Conservation (phyloP, 805 yeast species). For the Lachancea sp. region DNA sequence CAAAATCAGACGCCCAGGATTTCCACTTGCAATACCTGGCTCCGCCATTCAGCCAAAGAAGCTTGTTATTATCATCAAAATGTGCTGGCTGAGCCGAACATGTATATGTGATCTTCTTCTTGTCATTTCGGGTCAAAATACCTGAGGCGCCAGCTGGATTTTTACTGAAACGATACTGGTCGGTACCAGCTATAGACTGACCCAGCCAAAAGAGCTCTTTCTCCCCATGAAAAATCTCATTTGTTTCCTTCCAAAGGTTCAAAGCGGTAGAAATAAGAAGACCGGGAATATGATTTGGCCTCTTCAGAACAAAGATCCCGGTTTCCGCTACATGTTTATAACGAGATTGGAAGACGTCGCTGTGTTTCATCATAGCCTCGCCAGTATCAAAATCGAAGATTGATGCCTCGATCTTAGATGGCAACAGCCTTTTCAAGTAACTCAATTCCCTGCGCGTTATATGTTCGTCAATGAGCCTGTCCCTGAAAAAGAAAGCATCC, state of each 20-base stretch:
- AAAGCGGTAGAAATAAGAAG: constrained; percentile 18
- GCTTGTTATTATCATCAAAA: constrained; percentile 13
- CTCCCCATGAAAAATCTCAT: constrained; percentile 23
- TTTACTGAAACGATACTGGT: constrained; percentile 14
- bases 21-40: constrained; percentile 20
- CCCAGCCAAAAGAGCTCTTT: constrained; percentile 33
- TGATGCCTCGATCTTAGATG: background rate
- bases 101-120: constrained; percentile 11
- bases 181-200: constrained; percentile 19
- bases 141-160: constrained; percentile 22
- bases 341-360: constrained; percentile 9
- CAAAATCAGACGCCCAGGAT: constrained; percentile 11
- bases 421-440: background rate
- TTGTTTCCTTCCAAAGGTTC: constrained; percentile 14
- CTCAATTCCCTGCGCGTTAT: constrained; percentile 7
- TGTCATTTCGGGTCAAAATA: constrained; percentile 15
- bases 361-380: background rate
- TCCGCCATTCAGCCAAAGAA: constrained; percentile 34
- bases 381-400: background rate
- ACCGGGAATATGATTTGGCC: constrained; percentile 23
- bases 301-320: constrained; percentile 32
- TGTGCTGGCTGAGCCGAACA: constrained; percentile 31
- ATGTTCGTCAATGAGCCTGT: constrained; percentile 18
- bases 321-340: constrained; percentile 32
- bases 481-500: constrained; percentile 43